Base-by-base conservation (phyloP, 1,139 yeast genomes). In the Debaryomycetaceae sp. region DNA sequence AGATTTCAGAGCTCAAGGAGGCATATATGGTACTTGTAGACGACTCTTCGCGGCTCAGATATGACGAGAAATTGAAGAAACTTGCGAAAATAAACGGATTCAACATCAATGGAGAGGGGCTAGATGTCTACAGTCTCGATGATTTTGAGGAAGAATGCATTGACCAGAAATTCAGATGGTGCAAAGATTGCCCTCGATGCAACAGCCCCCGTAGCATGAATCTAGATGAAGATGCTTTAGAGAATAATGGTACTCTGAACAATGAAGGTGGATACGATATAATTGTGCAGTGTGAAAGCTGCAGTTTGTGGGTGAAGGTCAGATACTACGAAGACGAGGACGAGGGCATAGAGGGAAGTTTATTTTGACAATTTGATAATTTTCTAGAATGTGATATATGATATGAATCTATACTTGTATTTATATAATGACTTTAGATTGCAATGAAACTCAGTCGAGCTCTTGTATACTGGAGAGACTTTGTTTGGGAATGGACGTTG, bases 261-360 rank as follows among this genome's bases (percentile, higher is more conserved):
- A 80, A 78, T 2, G 64, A 65, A 11, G 85, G 83, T 13, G 85
- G 85, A 6, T 83, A 69, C 49, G 87, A 85, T 50, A 75, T 90
- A 3, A 72, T 86, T 6, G 81, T 87, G 0, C 96, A 90, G 56
- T 90, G 97, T 59, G 62, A 68, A 9, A 83, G 87, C 35, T 90
- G 97, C 59, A 86, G 95, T 60, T 63, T 89, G 24, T 90, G 97
- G 96, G 66, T 90, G 13, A 81, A 81, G 43, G 90, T 90, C 1
- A 76, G 74, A 49, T 87, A 85, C 57, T 80, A 75, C 48, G 85
- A 76, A 47, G 60, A 49, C 24, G 48, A 49, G 6, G 52, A 46
- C 5, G 36, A 27, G 5, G 43, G 34, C 17, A 23, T 24, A 23
- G 13, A 30, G 37, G 3, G 30, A 37, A 9, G 5, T 36, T 14